Conservation (phyloP, 768 basidiomycete species). For the Sarcomyxa edulis region DNA sequence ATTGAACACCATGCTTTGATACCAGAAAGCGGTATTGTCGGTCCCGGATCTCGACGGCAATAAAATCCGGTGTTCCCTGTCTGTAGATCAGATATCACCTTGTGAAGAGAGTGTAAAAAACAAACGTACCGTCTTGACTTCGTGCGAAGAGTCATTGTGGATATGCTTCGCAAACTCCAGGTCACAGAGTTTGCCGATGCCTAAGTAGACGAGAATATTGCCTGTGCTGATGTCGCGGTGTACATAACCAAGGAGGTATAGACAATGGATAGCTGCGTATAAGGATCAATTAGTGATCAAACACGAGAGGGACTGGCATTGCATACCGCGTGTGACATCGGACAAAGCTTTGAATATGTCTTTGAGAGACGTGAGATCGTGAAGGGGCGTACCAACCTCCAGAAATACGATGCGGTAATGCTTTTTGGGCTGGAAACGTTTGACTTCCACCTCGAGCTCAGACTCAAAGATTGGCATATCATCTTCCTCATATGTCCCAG, state of each 20-base stretch:
- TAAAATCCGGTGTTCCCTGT: constrained; percentile 13
- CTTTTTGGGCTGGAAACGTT: neutral
- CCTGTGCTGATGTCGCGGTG: constrained; percentile 14
- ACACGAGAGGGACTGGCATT: too few relatives aligned
- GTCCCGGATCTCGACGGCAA: constrained; percentile 6
- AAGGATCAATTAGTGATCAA: neutral
- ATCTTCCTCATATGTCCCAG: too few relatives aligned
- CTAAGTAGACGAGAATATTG: constrained; percentile 6
- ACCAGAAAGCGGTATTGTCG: too few relatives aligned
- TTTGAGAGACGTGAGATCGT: neutral
- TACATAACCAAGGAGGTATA: constrained; percentile 7
- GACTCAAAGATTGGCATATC: too few relatives aligned
- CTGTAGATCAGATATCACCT: neutral
- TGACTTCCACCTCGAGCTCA: too few relatives aligned
- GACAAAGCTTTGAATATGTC: neutral
- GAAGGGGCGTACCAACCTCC: constrained; percentile 1
- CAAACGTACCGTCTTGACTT: constrained; percentile 6
- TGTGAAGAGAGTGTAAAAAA: neutral
- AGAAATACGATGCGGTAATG: neutral
- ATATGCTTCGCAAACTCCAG: constrained; percentile 6
- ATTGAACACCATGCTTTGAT: too few relatives aligned
- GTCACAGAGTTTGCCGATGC: constrained; percentile 8
- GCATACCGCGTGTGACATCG: constrained; percentile 4
- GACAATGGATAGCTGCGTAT: constrained; percentile 3
- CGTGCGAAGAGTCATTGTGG: neutral